Evolutionary conservation across 176 grass and related monocot species (phyloP).

Genomic region (Dendrocalamus sinicus): DNA sequence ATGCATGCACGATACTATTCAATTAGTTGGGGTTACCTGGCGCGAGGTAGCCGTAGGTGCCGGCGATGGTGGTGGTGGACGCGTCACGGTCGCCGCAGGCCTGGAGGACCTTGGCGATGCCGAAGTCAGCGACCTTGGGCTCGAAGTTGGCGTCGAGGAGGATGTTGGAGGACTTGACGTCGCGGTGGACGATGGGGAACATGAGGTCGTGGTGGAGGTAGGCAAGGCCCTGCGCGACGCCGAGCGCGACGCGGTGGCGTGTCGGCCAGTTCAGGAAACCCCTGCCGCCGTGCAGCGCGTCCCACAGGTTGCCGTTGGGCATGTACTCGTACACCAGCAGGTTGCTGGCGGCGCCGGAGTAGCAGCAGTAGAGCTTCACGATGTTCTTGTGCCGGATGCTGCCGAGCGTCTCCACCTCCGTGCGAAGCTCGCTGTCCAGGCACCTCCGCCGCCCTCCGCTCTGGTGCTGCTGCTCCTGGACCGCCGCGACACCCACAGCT

Average conservation of each 20-base stretch:
- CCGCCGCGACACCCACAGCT: slow-evolving; percentile 65
- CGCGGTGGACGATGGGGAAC: slow-evolving; percentile 83
- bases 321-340: slow-evolving; percentile 98
- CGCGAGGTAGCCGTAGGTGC: slow-evolving; percentile 90
- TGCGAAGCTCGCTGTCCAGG: slow-evolving; percentile 68
- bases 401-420: slow-evolving; percentile 97
- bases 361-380: slow-evolving; percentile 98
- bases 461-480: slow-evolving; percentile 13
- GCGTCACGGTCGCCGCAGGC: slow-evolving; percentile 44
- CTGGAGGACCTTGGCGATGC: slow-evolving; percentile 54
- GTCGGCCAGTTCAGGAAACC: slow-evolving; percentile 82
- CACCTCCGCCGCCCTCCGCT: neutral
- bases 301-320: slow-evolving; percentile 95
- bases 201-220: slow-evolving; percentile 93
- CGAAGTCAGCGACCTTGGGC: slow-evolving; percentile 75
- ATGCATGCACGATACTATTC: neutral
- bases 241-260: slow-evolving; percentile 70
- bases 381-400: slow-evolving; percentile 99
- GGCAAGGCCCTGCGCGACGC: slow-evolving; percentile 85
- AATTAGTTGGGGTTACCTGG: slow-evolving; percentile 49
- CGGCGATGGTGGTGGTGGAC: slow-evolving; percentile 75
- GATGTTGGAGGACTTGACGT: slow-evolving; percentile 94
- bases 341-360: slow-evolving; percentile 75
- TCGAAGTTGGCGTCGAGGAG: slow-evolving; percentile 90
- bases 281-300: slow-evolving; percentile 73